phyloP scores from a whole-genome alignment of 768 basidiomycete genomes.

The Plicaturopsis crispa region DNA sequence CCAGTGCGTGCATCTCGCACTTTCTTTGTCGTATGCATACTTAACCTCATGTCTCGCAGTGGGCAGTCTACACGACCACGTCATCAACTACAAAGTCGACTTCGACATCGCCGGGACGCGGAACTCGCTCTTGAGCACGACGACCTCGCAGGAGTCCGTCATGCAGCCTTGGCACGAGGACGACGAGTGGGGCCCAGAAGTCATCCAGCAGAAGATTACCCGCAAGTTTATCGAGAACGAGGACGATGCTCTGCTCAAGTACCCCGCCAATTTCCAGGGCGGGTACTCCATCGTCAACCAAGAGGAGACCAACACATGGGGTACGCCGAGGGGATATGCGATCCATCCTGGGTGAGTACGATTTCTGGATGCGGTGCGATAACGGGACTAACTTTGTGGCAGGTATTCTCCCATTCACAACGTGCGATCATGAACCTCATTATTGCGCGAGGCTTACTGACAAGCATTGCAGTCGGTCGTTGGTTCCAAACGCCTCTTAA shows the following conservation, averaged over 20 bases:
- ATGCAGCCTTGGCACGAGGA: constrained; percentile 48
- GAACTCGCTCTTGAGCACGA: constrained; percentile 49
- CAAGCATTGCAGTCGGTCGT: constrained; percentile 36
- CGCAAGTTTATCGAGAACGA: constrained; percentile 43
- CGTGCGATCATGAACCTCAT: constrained; percentile 20
- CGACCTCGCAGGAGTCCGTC: constrained; percentile 40
- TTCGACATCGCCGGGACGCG: constrained; percentile 53
- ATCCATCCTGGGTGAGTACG: constrained; percentile 64
- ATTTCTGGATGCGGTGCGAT: too few species aligned
- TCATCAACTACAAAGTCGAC: constrained; percentile 64
- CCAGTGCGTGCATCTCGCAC: constrained; percentile 30
- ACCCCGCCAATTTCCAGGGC: constrained; percentile 49
- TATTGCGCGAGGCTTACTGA: constrained; percentile 1
- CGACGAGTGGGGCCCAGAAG: constrained; percentile 50
- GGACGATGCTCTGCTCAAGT: constrained; percentile 41
- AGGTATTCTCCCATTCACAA: constrained; percentile 43
- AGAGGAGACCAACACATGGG: constrained; percentile 48
- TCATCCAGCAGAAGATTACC: constrained; percentile 46
- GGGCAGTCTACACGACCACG: constrained; percentile 63
- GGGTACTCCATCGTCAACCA: constrained; percentile 49
- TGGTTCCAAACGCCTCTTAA: constrained; percentile 48
- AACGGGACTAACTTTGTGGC: too few species aligned
- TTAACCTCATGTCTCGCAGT: constrained; percentile 22
- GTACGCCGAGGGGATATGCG: constrained; percentile 47
- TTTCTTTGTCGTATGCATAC: not conserved